Conservation (phyloP, 2,329 filamentous ascomycete genomes). For the Fusarium sp. region DNA sequence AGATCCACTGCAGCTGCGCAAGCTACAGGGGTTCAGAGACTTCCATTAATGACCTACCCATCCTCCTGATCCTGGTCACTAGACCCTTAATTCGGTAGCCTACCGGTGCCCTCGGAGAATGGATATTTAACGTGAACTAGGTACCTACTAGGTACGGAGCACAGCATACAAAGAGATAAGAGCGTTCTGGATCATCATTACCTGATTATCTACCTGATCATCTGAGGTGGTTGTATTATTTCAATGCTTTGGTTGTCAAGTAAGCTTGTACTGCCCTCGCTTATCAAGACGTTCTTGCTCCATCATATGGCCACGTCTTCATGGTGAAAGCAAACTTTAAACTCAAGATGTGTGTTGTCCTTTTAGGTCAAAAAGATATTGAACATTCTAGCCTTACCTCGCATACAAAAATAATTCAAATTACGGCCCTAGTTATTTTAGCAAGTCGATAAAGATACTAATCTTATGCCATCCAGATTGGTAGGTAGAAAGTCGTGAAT, state of each 20-base stretch:
- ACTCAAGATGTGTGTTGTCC: neutral
- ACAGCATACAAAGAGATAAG: neutral
- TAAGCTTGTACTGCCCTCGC: neutral
- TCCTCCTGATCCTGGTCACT: constrained; percentile 28
- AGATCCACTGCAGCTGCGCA: constrained; percentile 20
- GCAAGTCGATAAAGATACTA: too few species aligned
- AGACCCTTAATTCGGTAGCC: constrained; percentile 24
- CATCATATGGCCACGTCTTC: neutral
- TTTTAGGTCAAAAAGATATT: neutral
- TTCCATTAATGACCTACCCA: constrained; percentile 1
- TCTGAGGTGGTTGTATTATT: neutral
- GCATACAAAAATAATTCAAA: neutral
- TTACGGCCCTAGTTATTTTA: too few species aligned
- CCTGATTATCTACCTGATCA: too few species aligned
- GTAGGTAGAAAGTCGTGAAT: too few species aligned
- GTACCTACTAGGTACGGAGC: too few species aligned
- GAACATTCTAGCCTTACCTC: neutral
- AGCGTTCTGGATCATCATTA: neutral
- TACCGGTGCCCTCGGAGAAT: neutral
- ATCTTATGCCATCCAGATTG: too few species aligned
- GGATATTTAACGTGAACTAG: neutral
- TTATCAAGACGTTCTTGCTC: neutral
- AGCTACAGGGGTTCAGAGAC: constrained; percentile 31
- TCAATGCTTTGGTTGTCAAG: neutral
- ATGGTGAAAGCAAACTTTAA: neutral